These are phyloP conservation scores for Aspergillus ellipticus DNA, from an alignment of 495 filamentous ascomycete genomes.

Conservation along the genomic window DNA sequence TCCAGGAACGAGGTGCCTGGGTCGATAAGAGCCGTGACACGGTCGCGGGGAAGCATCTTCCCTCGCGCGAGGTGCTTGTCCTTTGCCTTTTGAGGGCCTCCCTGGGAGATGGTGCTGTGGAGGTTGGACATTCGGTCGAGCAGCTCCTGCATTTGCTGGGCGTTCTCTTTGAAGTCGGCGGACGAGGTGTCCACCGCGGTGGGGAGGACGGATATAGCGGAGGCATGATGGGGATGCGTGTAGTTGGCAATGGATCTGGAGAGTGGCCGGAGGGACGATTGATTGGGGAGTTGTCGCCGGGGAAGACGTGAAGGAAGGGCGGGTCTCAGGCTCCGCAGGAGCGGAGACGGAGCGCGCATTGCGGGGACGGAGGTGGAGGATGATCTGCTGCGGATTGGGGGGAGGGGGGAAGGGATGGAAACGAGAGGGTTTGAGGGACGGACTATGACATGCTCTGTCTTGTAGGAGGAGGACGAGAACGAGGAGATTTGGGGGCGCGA, in stretches of 20 bases:
- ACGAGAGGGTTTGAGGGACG: background rate
- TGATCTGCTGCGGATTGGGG: background rate
- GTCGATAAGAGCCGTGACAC: slow-evolving; percentile 83
- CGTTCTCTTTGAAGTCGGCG: slow-evolving; percentile 78
- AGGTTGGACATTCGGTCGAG: slow-evolving; percentile 61
- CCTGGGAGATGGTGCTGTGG: slow-evolving; percentile 65
- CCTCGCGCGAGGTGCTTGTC: slow-evolving; percentile 84
- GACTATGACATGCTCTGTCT: background rate
- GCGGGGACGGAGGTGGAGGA: slow-evolving; percentile 20
- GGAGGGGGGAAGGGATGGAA: background rate
- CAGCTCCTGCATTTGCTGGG: slow-evolving; percentile 69
- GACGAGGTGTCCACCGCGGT: slow-evolving; percentile 73
- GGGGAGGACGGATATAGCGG: slow-evolving; percentile 72
- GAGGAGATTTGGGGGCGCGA: background rate
- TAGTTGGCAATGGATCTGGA: slow-evolving; percentile 36
- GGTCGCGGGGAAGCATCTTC: slow-evolving; percentile 93
- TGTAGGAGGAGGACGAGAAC: background rate
- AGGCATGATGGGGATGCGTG: slow-evolving; percentile 63
- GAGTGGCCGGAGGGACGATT: background rate
- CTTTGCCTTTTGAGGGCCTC: slow-evolving; percentile 77
- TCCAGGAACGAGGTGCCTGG: slow-evolving; percentile 89
- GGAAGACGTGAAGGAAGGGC: slow-evolving; percentile 9
- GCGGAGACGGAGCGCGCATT: slow-evolving; percentile 39
- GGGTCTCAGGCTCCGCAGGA: slow-evolving; percentile 31
- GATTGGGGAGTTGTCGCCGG: background rate